A percentile compares a stretch with the other conserved stretches of the same genome.
Evolutionary conservation across 2,329 filamentous ascomycete genomes (phyloP).

Genomic region (Macrophomina phaseolina): DNA sequence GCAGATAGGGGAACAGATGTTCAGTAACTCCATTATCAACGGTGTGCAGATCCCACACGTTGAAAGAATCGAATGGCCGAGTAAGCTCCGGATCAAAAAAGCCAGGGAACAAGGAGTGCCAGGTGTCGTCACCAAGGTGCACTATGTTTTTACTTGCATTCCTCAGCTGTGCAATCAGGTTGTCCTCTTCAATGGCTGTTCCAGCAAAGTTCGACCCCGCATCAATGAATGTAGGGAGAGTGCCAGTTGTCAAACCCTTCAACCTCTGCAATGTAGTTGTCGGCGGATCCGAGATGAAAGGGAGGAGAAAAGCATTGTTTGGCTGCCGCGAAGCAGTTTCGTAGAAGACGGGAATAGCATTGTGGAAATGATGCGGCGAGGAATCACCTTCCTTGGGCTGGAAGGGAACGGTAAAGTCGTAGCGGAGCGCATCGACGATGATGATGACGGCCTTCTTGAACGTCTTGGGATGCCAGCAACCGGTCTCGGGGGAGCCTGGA

Average conservation of each 20-base stretch:
- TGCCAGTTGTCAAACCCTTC: conserved; percentile 94
- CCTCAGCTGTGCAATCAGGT: conserved; percentile 68
- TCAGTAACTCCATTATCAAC: conserved; percentile 94
- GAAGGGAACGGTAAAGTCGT: conserved; percentile 93
- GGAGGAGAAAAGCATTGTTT: conserved; percentile 83
- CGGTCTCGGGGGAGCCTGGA: conserved; percentile 57
- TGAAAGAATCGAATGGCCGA: conserved; percentile 92
- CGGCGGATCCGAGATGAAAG: conserved; percentile 96
- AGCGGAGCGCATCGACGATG: conserved; percentile 90
- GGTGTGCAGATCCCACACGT: conserved; percentile 96
- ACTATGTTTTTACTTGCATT: conserved; percentile 77
- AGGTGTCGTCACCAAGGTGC: conserved; percentile 97
- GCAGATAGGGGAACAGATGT: conserved; percentile 84
- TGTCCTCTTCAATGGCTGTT: conserved; percentile 94
- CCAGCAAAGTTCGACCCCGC: conserved; percentile 94
- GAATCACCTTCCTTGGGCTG: conserved; percentile 56
- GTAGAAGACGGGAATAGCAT: conserved; percentile 85
- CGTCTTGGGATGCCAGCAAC: conserved; percentile 95
- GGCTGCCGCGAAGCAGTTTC: conserved; percentile 78
- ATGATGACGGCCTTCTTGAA: conserved; percentile 92
- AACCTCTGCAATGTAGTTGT: conserved; percentile 91
- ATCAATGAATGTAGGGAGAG: conserved; percentile 92
- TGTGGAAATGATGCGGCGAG: conserved; percentile 72
- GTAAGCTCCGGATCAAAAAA: conserved; percentile 90
- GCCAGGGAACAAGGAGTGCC: conserved; percentile 90